Evolutionary conservation across 257 asterid genomes (phyloP).

Genomic region (Buddleja alternifolia): DNA sequence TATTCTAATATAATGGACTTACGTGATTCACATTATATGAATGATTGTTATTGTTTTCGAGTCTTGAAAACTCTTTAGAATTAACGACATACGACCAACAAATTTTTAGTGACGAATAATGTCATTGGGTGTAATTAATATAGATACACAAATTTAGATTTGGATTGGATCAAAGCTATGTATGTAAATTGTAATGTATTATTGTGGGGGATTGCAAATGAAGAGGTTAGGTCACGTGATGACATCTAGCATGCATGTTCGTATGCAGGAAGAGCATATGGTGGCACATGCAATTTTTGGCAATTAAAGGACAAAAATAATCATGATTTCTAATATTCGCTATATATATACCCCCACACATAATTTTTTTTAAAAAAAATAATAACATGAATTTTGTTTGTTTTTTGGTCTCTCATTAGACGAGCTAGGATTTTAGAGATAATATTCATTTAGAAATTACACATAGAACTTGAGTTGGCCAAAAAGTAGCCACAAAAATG

Average conservation of each 20-base stretch:
- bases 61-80: too few species aligned
- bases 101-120: background rate
- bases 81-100: too few species aligned
- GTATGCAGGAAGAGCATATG: constrained; percentile 27
- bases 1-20: too few species aligned
- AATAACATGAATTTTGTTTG: too few species aligned
- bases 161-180: constrained; percentile 14
- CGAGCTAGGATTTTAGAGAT: too few species aligned
- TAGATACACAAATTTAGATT: background rate
- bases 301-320: constrained; percentile 11
- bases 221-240: constrained; percentile 21
- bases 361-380: background rate
- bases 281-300: constrained; percentile 23
- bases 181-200: too few species aligned
- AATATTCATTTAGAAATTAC: too few species aligned
- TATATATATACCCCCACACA: background rate
- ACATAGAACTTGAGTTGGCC: too few species aligned
- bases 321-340: background rate
- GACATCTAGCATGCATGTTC: constrained; percentile 31
- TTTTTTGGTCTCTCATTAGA: too few species aligned
- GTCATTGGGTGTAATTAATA: background rate
- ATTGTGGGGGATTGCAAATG: background rate
- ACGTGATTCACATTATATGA: too few species aligned
- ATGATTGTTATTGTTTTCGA: too few species aligned
- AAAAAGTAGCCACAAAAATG: too few species aligned